A percentile compares a stretch with the other conserved stretches of the same genome.
Evolutionary conservation across 78 protist genomes (phyloP).

Genomic region (Dictyostelium firmibasis): DNA sequence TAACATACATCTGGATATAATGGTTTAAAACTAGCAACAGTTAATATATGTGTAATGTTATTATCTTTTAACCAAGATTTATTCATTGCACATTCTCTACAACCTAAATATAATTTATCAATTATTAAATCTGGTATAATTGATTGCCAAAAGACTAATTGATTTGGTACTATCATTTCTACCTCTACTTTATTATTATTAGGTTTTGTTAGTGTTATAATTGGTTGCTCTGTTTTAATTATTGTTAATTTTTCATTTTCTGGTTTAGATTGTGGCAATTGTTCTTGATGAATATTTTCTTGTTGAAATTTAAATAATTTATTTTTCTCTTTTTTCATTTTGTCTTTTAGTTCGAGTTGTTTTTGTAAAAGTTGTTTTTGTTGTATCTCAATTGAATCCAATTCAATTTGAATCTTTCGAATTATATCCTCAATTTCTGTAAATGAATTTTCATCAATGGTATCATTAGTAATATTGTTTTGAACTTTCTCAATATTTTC

Average conservation of each 20-base stretch:
- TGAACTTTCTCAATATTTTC: background rate
- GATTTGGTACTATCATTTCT: background rate
- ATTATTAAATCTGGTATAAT: constrained; percentile 35
- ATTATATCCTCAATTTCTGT: background rate
- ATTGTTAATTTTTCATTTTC: background rate
- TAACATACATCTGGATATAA: constrained; percentile 37
- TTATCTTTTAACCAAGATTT: constrained; percentile 32
- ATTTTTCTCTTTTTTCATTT: background rate
- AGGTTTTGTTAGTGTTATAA: background rate
- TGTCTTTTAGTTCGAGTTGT: background rate
- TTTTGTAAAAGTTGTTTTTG: background rate
- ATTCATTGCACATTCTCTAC: constrained; percentile 53
- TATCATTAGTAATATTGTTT: background rate
- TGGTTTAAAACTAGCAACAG: constrained; percentile 63
- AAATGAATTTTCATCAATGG: background rate
- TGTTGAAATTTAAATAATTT: background rate
- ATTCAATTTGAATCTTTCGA: background rate
- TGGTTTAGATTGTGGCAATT: background rate
- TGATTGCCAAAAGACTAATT: constrained; percentile 54
- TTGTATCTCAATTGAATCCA: background rate
- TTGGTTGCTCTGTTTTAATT: background rate
- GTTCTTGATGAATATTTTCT: background rate
- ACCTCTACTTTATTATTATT: background rate
- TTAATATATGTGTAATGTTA: constrained; percentile 65
- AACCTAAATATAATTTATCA: constrained; percentile 58